Percentiles rank a stretch among this genome's conserved stretches.
These are phyloP conservation scores for Zopfia rhizophila DNA, from an alignment of 2,329 filamentous ascomycete genomes.

Conservation along the genomic window DNA sequence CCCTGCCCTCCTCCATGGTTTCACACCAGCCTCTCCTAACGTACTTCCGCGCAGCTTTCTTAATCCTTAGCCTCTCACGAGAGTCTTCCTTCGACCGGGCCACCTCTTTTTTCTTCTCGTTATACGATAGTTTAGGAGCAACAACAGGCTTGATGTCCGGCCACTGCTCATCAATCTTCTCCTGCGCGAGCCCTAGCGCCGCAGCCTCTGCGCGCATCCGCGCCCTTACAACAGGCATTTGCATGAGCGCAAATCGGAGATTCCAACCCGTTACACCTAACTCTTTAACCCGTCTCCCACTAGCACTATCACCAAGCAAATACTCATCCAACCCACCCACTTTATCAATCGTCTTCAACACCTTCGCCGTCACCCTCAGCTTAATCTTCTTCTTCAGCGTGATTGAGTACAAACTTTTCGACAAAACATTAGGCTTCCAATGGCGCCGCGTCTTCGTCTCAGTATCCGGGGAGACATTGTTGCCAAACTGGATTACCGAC, in stretches of 20 bases:
- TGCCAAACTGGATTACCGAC: constrained; percentile 79
- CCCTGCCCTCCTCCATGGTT: constrained; percentile 35
- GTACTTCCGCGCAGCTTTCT: constrained; percentile 30
- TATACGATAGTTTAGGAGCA: not conserved
- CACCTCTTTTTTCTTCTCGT: constrained; percentile 5
- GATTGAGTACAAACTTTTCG: constrained; percentile 73
- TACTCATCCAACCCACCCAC: constrained; percentile 92
- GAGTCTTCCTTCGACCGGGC: constrained; percentile 13
- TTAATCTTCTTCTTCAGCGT: constrained; percentile 71
- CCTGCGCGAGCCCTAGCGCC: constrained; percentile 70
- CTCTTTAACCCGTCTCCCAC: constrained; percentile 83
- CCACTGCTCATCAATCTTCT: constrained; percentile 45
- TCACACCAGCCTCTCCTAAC: constrained; percentile 30
- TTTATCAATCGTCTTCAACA: constrained; percentile 76
- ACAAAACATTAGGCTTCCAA: constrained; percentile 79
- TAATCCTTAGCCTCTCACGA: constrained; percentile 28
- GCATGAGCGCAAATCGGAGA: constrained; percentile 89
- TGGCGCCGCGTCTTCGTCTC: constrained; percentile 75
- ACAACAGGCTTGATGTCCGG: constrained; percentile 4
- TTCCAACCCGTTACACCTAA: constrained; percentile 91
- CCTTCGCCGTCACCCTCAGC: constrained; percentile 74
- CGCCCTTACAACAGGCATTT: constrained; percentile 73
- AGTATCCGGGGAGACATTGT: constrained; percentile 75
- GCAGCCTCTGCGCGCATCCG: constrained; percentile 73
- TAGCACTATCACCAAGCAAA: constrained; percentile 80